Evolutionary conservation across 1,284 basidiomycete genomes (phyloP), one percentile per base, ranked within the genome.

Genomic region (Ustilago lituana): DNA sequence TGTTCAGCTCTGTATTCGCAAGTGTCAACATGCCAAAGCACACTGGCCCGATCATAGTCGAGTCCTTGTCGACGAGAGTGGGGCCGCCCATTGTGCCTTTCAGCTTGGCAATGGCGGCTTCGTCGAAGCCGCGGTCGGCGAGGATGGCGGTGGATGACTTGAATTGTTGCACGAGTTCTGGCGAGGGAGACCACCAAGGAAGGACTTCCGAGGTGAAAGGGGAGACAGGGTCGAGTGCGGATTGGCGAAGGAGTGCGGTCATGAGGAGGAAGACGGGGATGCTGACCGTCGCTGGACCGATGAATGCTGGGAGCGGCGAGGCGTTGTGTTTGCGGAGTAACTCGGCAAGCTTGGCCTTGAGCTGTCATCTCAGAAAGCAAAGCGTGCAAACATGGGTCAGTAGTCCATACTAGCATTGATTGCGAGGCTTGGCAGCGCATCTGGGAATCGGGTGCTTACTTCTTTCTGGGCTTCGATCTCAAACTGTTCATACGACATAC

Each of bases 401-500:
- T 38, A 29, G 27, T 29, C 27, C n/a, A n/a, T n/a, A n/a, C n/a
- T n/a, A n/a, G n/a, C 27, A 29, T 12, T 12, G 27, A 29, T 7
- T 12, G 27, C 27, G 27, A 29, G 27, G 7, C 4, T 19, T 6
- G 36, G 9, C 33, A 35, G 9, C 15, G 15, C 33, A 35, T 7
- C 33, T 24, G 23, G 20, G 5, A 19, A 6, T 38, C 23, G 5
- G 12, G n/a, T 19, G 33, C 67, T 62, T 46, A 74, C 67, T 32
- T 77, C 70, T 35, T 75, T 79, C 51, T 83, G 73, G 10, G 83
- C 76, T 48, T 83, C 82, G 15, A 67, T 58, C 38, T 82, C 68
- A 61, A 85, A 85, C 55, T 82, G 77, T 19, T 84, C 82, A 87
- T 86, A 80, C 87, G 87, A 53, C 86, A 86, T 46, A 86, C 89